phyloP scores from a whole-genome alignment of 768 basidiomycete species.

The Myochromella boudieri region DNA sequence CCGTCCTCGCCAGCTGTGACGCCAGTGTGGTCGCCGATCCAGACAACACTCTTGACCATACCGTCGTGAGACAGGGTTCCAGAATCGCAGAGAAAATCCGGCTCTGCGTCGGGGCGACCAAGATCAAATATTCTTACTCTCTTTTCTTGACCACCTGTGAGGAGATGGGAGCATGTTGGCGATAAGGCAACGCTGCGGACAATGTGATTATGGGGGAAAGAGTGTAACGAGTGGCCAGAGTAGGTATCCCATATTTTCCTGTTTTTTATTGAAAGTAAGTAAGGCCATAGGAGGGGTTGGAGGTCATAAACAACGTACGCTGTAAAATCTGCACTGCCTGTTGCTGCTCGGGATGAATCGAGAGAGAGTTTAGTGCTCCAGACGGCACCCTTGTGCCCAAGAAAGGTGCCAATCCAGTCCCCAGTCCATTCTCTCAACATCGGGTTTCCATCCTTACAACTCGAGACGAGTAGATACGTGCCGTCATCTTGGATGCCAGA shows the following conservation, averaged over 20 bases:
- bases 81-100: constrained; percentile 70
- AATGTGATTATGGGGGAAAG: constrained; percentile 98
- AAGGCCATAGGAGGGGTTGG: constrained; percentile 9
- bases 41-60: constrained; percentile 89
- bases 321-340: constrained; percentile 95
- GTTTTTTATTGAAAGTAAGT: constrained; percentile 17
- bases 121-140: constrained; percentile 96
- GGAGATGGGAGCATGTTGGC: constrained; percentile 62
- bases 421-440: constrained; percentile 97
- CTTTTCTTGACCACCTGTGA: constrained; percentile 97
- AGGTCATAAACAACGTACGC: constrained; percentile 59
- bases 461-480: constrained; percentile 88
- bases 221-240: constrained; percentile 82
- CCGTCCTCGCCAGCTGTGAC: constrained; percentile 94
- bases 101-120: constrained; percentile 80
- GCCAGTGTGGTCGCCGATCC: constrained; percentile 85
- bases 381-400: constrained; percentile 92
- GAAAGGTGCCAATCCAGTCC: constrained; percentile 96
- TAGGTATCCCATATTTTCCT: constrained; percentile 98
- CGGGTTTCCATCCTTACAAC: constrained; percentile 98
- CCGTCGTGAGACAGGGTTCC: constrained; percentile 78
- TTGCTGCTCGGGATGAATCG: constrained; percentile 84
- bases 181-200: constrained; percentile 93
- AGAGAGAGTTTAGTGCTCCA: constrained; percentile 93
- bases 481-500: constrained; percentile 83